Evolutionary conservation across 1,284 basidiomycete species (phyloP).

Genomic region (Fomitopsis schrenkii): DNA sequence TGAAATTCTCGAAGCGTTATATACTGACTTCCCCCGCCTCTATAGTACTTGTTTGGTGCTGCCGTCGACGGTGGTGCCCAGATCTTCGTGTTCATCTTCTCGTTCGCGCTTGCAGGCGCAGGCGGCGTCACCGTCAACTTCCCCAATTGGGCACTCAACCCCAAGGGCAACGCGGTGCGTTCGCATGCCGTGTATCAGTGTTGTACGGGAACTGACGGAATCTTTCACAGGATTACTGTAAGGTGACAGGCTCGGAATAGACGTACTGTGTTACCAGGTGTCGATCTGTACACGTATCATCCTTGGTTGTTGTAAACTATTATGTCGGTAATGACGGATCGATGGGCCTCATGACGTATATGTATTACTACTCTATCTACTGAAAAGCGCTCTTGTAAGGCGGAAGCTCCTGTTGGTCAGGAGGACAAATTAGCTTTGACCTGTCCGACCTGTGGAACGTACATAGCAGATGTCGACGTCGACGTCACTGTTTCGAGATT

Average conservation of each 20-base stretch:
- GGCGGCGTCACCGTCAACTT: slow-evolving; percentile 4
- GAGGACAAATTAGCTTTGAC: too few species aligned
- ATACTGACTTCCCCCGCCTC: background rate
- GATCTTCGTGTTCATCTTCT: slow-evolving; percentile 11
- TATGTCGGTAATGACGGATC: background rate
- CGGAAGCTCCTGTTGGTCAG: too few species aligned
- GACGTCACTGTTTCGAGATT: too few species aligned
- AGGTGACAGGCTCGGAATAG: slow-evolving; percentile 4
- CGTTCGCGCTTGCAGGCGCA: slow-evolving; percentile 9
- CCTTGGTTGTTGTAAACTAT: background rate
- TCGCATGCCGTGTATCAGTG: background rate
- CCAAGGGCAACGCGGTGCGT: slow-evolving; percentile 7
- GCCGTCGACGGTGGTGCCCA: slow-evolving; percentile 8
- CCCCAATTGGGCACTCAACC: slow-evolving; percentile 10
- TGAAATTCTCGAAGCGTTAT: too few species aligned
- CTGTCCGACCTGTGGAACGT: too few species aligned
- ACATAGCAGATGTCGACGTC: too few species aligned
- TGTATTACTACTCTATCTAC: background rate
- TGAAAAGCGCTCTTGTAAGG: background rate
- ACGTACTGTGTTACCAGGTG: background rate
- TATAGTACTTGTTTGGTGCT: slow-evolving; percentile 9
- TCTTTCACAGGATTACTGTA: slow-evolving; percentile 6
- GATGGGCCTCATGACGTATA: background rate
- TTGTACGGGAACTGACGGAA: background rate
- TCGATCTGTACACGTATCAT: background rate